Evolutionary conservation across 371 early-diverging fungal species (phyloP), one percentile per base, ranked within the genome.

Genomic region (Nematocida sp.): DNA sequence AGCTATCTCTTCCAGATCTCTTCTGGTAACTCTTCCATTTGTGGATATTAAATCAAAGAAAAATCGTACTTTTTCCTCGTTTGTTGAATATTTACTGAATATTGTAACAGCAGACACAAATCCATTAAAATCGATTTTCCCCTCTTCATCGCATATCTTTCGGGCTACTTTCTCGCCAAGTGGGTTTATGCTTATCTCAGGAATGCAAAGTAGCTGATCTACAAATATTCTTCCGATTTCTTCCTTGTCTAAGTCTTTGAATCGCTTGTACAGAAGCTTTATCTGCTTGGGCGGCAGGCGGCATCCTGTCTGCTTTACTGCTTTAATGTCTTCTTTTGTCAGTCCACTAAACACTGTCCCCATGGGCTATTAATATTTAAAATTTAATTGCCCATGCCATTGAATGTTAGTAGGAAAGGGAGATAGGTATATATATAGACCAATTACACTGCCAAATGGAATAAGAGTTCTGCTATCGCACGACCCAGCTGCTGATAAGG

Each of bases 371-470:
- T 52, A 52, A 69, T 52, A 69, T 69, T 69, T 69, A 50, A 64
- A 42, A 69, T 69, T 69, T 69, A 52, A 42, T 33, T 56, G 42
- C 13, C 20, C 44, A 78, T 71, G 69, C 33, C 56, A 33, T 15
- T 76, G 45, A 58, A 69, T 50, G 45, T 70, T 78, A 56, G 13
- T 9, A 40, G 80, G 80, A 60, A 66, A 54, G 61, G 70, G 20
- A n/a, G 87, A 87, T 50, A 72, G 23, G 15, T 83, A 66, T 58
- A 56, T 69, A 11, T 87, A 87, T 66, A 70, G 72, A 54, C 56
- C 61, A 55, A 9, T 83, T 0, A 60, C 50, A 7, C 78, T 87
- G 15, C 15, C 52, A 45, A 87, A 86, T 80, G 83, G 84, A 52
- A 54, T 86, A 2, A 80, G 66, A 46, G 72, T 74, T 2, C 11